Percentiles rank a stretch among this genome's conserved stretches.
Evolutionary conservation across 306 rosid genomes (phyloP).

Genomic region (Quercus gilva): DNA sequence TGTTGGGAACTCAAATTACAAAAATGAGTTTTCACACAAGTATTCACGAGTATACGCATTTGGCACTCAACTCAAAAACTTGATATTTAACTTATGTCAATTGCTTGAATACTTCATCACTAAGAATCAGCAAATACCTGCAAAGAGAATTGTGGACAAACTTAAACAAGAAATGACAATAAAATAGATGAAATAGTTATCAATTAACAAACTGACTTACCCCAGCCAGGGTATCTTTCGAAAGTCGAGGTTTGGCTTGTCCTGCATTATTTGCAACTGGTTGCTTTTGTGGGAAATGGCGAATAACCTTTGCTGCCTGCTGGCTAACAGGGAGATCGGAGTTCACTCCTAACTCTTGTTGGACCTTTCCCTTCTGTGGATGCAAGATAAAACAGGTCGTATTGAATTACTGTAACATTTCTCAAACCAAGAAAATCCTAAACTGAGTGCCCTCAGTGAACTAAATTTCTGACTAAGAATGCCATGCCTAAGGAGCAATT

Average conservation of each 20-base stretch:
- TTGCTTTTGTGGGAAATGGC: constrained; percentile 68
- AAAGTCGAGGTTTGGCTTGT: constrained; percentile 39
- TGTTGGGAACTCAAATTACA: background rate
- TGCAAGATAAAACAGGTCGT: constrained; percentile 21
- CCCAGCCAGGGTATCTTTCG: constrained; percentile 58
- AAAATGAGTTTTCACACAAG: too few species aligned
- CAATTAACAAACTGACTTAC: constrained; percentile 39
- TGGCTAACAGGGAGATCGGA: constrained; percentile 22
- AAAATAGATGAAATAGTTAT: background rate
- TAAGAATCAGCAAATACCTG: constrained; percentile 76
- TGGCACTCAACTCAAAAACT: background rate
- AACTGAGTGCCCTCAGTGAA: background rate
- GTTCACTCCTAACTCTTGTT: constrained; percentile 31
- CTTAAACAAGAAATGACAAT: constrained; percentile 4
- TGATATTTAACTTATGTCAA: background rate
- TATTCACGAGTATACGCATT: too few species aligned
- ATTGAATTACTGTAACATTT: background rate
- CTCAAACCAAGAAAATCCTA: constrained; percentile 1
- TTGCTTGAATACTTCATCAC: background rate
- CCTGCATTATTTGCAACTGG: constrained; percentile 42
- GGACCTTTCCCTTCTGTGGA: constrained; percentile 72
- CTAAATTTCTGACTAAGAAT: constrained; percentile 8
- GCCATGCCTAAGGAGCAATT: background rate
- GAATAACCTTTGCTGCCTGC: constrained; percentile 43
- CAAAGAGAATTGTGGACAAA: constrained; percentile 10